Base-by-base conservation (phyloP, 2,329 filamentous ascomycete genomes). In the Tothia fuscella region DNA sequence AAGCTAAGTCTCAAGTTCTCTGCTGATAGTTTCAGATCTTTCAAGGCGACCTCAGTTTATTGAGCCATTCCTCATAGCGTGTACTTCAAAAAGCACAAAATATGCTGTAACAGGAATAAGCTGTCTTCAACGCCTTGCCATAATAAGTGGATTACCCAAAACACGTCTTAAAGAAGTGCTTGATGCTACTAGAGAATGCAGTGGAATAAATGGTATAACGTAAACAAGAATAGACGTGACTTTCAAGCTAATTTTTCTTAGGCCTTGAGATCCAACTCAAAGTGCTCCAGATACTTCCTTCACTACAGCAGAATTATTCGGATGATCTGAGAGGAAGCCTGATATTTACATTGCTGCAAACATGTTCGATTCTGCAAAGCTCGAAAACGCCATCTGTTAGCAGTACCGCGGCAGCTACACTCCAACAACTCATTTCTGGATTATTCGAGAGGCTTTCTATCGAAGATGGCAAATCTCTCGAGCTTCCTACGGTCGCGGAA, bases 331-430 rank as follows among this genome's bases (percentile, higher is more conserved):
- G 80, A 46, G 86, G 83, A 2, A 82, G 89, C 46, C 67, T 93
- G 25, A 70, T 98, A 29, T 82, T 86, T 21, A 85, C 77, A 7
- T 77, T 84, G 0, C 64, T 98, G 49, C 88, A 93, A 56, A 85
- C 94, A 56, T 96, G 91, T 63, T 91, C 91, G 46, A 81, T 85
- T 38, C 64, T 98, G 37, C 88, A 96, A 61, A 81, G 78, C 43
- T 91, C 83, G 60, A 96, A 95, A 63, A 93, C 88, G 64, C 78
- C 80, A 20, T 87, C 93, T 39, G 87, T 98, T 51, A 93, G 89
- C 56, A 93, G 93, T 52, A 96, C 93, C 1, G 91, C 91, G 7
- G 86, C 89, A 20, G 91, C 91, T n/a, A 96, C 91, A 2, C 67
- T 98, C 41, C 89, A 95, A 61, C 91, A 96, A 59, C 73, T 98